phyloP scores from a whole-genome alignment of 2,329 filamentous ascomycete genomes.

The Coniochaeta sp. region DNA sequence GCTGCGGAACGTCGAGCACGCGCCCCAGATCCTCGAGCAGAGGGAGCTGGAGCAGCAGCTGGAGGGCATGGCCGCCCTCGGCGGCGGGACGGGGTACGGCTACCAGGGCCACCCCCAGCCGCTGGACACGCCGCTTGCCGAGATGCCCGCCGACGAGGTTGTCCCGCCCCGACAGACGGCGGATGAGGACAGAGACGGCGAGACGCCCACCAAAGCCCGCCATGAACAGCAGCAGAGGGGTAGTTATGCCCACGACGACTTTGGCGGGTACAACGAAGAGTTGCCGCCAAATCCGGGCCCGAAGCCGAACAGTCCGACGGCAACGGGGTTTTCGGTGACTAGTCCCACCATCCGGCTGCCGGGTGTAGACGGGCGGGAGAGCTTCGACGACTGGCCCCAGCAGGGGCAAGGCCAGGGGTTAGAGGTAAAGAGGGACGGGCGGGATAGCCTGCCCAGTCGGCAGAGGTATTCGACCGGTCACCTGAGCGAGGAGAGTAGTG shows the following conservation, averaged over 20 bases:
- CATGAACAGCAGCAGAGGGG: conserved; percentile 8
- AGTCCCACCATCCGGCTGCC: conserved; percentile 45
- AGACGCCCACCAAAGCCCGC: conserved; percentile 21
- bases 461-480: too few species aligned
- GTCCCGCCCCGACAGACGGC: conserved; percentile 8
- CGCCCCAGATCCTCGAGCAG: conserved; percentile 54
- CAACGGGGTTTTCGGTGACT: not conserved
- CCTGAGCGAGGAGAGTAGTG: conserved; percentile 5
- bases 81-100: conserved; percentile 15
- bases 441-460: conserved; percentile 9
- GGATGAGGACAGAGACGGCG: conserved; percentile 15
- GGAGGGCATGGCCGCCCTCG: conserved; percentile 32
- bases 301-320: conserved; percentile 20
- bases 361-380: conserved; percentile 47
- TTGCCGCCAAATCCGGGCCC: conserved; percentile 21
- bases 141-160: conserved; percentile 36
- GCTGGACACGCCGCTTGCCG: conserved; percentile 21
- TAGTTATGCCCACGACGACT: conserved; percentile 26
- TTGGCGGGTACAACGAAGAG: conserved; percentile 22
- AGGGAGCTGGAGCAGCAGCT: conserved; percentile 44
- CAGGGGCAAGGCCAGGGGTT: conserved; percentile 5
- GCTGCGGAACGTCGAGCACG: conserved; percentile 51
- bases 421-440: too few species aligned
- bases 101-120: not conserved
- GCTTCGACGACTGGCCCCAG: conserved; percentile 21